These are phyloP conservation scores for Arachnopeziza araneosa DNA, from an alignment of 2,329 filamentous ascomycete genomes.

Conservation along the genomic window DNA sequence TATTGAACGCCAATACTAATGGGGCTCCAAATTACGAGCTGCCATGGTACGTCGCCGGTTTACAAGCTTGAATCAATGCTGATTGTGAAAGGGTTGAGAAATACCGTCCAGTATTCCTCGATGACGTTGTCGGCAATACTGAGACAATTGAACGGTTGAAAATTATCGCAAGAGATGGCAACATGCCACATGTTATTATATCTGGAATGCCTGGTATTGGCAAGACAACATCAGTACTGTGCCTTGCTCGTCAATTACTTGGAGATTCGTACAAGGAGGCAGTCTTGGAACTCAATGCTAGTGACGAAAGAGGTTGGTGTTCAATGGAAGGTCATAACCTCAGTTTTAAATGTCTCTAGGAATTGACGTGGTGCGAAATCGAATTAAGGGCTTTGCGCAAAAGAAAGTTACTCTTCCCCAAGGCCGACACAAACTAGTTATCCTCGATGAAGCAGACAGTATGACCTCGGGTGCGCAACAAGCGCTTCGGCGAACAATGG, in stretches of 20 bases:
- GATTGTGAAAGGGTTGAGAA: slow-evolving; percentile 78
- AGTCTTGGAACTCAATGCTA: slow-evolving; percentile 92
- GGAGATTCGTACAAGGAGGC: slow-evolving; percentile 96
- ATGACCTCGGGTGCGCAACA: slow-evolving; percentile 98
- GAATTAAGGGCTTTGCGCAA: slow-evolving; percentile 97
- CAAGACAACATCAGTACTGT: slow-evolving; percentile 94
- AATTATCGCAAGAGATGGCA: slow-evolving; percentile 96
- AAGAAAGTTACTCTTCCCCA: slow-evolving; percentile 95
- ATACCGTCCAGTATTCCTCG: slow-evolving; percentile 88
- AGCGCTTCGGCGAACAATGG: slow-evolving; percentile 92
- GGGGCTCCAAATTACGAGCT: slow-evolving; percentile 62
- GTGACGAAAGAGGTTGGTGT: slow-evolving; percentile 73
- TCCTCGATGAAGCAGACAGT: slow-evolving; percentile 94
- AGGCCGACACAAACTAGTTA: slow-evolving; percentile 92
- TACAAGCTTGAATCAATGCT: slow-evolving; percentile 8
- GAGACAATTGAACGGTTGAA: slow-evolving; percentile 96
- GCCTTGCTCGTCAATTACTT: slow-evolving; percentile 83
- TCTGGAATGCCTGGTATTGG: slow-evolving; percentile 99
- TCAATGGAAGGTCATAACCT: not conserved
- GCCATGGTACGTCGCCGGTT: slow-evolving; percentile 58
- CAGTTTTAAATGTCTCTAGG: slow-evolving; percentile 41
- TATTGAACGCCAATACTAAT: slow-evolving; percentile 44
- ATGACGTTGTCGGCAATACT: slow-evolving; percentile 96
- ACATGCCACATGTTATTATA: slow-evolving; percentile 99
- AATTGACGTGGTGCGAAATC: slow-evolving; percentile 94